Evolutionary conservation across 192 early-diverging fungal species (phyloP).

Genomic region (Funneliformis geosporum): DNA sequence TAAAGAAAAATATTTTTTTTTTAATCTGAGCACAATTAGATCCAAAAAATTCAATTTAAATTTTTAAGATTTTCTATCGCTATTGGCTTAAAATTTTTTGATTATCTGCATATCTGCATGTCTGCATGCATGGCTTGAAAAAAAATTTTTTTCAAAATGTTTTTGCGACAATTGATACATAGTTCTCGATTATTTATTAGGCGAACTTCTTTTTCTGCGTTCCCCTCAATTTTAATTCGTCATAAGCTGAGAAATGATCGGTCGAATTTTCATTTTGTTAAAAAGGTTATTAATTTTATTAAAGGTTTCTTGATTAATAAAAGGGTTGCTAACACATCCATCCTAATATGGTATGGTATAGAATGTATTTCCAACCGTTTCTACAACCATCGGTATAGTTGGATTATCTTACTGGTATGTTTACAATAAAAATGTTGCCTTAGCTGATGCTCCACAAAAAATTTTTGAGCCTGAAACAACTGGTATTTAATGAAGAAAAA

Average conservation of each 20-base stretch:
- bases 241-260: background rate
- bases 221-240: background rate
- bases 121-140: no score
- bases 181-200: background rate
- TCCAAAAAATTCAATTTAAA: no score
- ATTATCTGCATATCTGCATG: no score
- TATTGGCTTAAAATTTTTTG: no score
- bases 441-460: background rate
- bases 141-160: background rate
- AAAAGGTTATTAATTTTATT: background rate
- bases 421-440: background rate
- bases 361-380: background rate
- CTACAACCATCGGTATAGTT: background rate
- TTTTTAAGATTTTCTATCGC: no score
- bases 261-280: background rate
- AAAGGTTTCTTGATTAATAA: background rate
- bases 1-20: no score
- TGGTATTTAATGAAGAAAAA: background rate
- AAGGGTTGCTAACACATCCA: background rate
- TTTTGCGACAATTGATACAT: background rate
- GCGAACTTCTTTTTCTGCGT: background rate
- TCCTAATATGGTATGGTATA: background rate
- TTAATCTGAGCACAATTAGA: no score
- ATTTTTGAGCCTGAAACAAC: background rate
- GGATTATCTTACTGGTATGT: conserved; percentile 3